These are phyloP conservation scores for Coemansia sp. DNA, from an alignment of 192 early-diverging fungal genomes.

Conservation along the genomic window DNA sequence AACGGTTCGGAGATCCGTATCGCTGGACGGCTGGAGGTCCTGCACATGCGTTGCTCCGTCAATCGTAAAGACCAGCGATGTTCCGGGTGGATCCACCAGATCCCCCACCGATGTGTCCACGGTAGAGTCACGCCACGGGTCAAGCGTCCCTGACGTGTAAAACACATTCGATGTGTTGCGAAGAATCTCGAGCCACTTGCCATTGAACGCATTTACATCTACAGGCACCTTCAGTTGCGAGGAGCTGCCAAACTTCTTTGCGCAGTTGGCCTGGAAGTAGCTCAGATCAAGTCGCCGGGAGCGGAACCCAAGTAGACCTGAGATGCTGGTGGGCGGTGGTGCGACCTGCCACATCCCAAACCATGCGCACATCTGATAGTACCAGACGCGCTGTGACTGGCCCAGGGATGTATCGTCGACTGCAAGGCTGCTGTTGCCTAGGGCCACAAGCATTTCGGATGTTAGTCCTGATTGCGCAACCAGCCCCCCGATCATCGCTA, in stretches of 20 bases:
- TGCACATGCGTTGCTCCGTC: constrained; percentile 42
- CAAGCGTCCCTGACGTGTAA: constrained; percentile 63
- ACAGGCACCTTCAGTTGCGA: constrained; percentile 20
- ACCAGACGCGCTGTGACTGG: constrained; percentile 51
- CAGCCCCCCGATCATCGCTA: constrained; percentile 22
- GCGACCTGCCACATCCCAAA: constrained; percentile 63
- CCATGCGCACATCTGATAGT: constrained; percentile 67
- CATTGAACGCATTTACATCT: constrained; percentile 37
- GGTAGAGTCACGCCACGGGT: constrained; percentile 59
- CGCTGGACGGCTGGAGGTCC: constrained; percentile 15
- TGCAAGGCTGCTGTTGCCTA: constrained; percentile 37
- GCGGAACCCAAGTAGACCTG: constrained; percentile 28
- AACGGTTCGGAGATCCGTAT: constrained; percentile 21
- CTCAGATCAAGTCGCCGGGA: constrained; percentile 43
- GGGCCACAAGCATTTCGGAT: constrained; percentile 21
- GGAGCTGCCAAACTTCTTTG: constrained; percentile 39
- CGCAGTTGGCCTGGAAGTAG: constrained; percentile 43
- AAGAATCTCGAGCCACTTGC: constrained; percentile 25
- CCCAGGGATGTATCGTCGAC: constrained; percentile 36
- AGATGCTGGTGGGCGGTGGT: constrained; percentile 15
- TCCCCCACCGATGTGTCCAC: constrained; percentile 21
- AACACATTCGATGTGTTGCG: constrained; percentile 49
- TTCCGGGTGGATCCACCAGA: constrained; percentile 5
- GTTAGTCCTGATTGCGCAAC: constrained; percentile 20
- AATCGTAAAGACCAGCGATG: constrained; percentile 20